Percentiles rank a stretch among this genome's conserved stretches.
Evolutionary conservation across 1,284 basidiomycete genomes (phyloP).

Genomic region (Melampsora americana): DNA sequence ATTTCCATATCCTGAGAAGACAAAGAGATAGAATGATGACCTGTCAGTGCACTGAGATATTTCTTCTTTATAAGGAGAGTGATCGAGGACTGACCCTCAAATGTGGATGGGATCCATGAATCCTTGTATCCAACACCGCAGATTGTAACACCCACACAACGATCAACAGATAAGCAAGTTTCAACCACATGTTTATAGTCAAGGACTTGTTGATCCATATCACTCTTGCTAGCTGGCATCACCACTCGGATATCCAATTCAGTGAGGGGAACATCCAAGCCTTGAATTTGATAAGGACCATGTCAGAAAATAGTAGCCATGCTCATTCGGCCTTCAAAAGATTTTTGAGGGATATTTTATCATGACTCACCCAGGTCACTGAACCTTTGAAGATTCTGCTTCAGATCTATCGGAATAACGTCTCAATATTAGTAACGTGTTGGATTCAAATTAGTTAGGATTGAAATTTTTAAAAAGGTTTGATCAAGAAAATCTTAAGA

Average conservation of each 20-base stretch:
- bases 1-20: neutral
- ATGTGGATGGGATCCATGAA: neutral
- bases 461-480: neutral
- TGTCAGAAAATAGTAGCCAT: neutral
- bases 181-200: neutral
- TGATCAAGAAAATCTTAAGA: too few relatives aligned
- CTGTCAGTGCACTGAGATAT: neutral
- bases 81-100: neutral
- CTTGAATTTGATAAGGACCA: neutral
- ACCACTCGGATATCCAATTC: neutral
- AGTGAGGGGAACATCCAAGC: neutral
- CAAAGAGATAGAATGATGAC: neutral
- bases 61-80: neutral
- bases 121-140: neutral
- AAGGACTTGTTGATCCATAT: neutral
- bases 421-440: neutral
- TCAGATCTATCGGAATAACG: neutral
- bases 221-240: neutral
- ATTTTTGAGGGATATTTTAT: neutral
- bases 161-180: neutral
- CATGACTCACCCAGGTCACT: neutral
- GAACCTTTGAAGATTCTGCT: slow-evolving; percentile 4
- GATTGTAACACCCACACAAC: neutral
- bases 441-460: neutral
- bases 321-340: neutral